These are phyloP conservation scores for Tephrocybe sp. DNA, from an alignment of 768 basidiomycete species.

Conservation along the genomic window DNA sequence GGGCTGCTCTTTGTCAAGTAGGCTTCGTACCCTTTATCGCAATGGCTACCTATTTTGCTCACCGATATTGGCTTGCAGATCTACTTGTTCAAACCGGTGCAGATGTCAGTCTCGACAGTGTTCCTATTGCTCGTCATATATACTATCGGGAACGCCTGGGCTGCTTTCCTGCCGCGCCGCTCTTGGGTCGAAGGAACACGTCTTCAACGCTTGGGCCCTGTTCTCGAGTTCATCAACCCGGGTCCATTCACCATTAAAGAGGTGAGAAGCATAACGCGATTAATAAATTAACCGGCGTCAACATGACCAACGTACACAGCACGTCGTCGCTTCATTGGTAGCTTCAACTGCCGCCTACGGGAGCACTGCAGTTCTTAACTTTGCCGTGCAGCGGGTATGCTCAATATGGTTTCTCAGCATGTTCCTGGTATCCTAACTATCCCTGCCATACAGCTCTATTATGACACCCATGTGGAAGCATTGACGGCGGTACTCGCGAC, in stretches of 20 bases:
- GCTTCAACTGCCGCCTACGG: constrained; percentile 55
- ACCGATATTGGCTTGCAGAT: constrained; percentile 34
- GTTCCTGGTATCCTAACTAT: background rate
- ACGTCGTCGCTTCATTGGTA: constrained; percentile 54
- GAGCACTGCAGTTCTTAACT: constrained; percentile 54
- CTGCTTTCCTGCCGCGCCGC: constrained; percentile 40
- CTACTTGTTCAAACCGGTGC: constrained; percentile 57
- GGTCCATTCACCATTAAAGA: constrained; percentile 59
- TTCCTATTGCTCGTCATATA: constrained; percentile 57
- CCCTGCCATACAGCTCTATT: constrained; percentile 48
- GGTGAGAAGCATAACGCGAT: constrained; percentile 26
- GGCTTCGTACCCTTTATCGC: constrained; percentile 1
- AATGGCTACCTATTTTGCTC: background rate
- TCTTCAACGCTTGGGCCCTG: constrained; percentile 35
- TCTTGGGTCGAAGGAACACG: constrained; percentile 44
- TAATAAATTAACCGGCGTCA: background rate
- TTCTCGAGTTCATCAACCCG: constrained; percentile 52
- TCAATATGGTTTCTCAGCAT: background rate
- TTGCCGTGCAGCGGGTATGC: constrained; percentile 55
- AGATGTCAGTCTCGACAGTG: constrained; percentile 49
- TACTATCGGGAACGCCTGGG: constrained; percentile 49
- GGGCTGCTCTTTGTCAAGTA: constrained; percentile 58
- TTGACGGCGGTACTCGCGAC: constrained; percentile 58
- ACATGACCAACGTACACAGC: too few species aligned
- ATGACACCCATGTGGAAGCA: constrained; percentile 52